These are phyloP conservation scores for Astragalus glycyphyllos DNA, from an alignment of 306 rosid species.

Conservation along the genomic window DNA sequence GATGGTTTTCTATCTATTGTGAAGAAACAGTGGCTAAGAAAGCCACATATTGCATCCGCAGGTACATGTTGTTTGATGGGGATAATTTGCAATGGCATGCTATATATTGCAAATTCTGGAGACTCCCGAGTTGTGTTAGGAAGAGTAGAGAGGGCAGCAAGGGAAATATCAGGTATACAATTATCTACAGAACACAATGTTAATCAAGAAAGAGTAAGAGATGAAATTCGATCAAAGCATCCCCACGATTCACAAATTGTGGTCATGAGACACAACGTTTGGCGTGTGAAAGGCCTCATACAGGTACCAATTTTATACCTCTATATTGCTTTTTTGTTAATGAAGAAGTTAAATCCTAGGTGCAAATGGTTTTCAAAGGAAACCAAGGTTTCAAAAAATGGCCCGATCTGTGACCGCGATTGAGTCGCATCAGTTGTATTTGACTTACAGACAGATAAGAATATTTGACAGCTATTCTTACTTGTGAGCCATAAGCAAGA, in stretches of 20 bases:
- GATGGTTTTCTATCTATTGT: conserved; percentile 76
- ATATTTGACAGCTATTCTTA: no score
- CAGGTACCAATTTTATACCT: conserved; percentile 62
- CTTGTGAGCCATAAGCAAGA: no score
- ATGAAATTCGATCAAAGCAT: conserved; percentile 71
- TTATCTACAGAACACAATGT: conserved; percentile 91
- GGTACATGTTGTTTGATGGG: conserved; percentile 95
- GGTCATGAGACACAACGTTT: conserved; percentile 68
- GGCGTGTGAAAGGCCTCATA: conserved; percentile 98
- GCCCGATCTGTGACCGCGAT: no score
- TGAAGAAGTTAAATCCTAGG: not conserved
- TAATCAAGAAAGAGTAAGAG: conserved; percentile 67
- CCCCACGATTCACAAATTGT: conserved; percentile 84
- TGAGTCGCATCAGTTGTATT: no score
- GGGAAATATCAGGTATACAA: conserved; percentile 70
- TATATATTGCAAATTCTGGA: conserved; percentile 82
- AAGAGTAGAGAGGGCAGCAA: conserved; percentile 63
- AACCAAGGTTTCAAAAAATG: no score
- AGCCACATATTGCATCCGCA: conserved; percentile 80
- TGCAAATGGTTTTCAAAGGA: not conserved
- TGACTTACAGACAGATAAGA: no score
- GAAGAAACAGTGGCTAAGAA: conserved; percentile 69
- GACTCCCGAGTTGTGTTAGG: conserved; percentile 87
- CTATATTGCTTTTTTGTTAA: not conserved
- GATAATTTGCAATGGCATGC: conserved; percentile 65